phyloP scores from a whole-genome alignment of 2,329 filamentous ascomycete species.

The Ophiostoma tasmaniense region DNA sequence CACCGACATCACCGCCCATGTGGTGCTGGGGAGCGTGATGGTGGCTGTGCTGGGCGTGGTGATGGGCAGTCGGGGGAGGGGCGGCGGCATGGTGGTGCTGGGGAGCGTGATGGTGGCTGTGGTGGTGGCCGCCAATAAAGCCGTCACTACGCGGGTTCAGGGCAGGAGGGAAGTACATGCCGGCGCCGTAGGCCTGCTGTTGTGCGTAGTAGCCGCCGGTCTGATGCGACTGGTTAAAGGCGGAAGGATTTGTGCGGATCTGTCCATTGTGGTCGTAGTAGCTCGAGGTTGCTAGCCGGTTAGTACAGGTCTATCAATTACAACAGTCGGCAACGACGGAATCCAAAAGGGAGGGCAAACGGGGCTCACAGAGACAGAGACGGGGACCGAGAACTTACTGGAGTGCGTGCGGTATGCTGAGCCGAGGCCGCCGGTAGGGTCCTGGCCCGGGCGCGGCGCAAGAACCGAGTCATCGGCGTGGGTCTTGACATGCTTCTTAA shows the following conservation, averaged over 20 bases:
- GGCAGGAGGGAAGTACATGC: constrained; percentile 61
- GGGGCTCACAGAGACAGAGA: not conserved
- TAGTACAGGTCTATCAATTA: not conserved
- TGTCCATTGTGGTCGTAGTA: constrained; percentile 60
- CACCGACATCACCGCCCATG: constrained; percentile 3
- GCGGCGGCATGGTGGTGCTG: constrained; percentile 2
- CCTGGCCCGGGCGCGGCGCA: constrained; percentile 40
- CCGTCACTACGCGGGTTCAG: constrained; percentile 46
- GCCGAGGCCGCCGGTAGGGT: constrained; percentile 42
- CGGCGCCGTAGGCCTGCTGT: constrained; percentile 50
- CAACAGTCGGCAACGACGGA: not conserved
- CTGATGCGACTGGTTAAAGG: constrained; percentile 48
- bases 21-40: constrained; percentile 14
- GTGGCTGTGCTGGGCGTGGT: constrained; percentile 11
- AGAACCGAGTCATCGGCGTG: constrained; percentile 90
- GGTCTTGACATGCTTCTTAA: constrained; percentile 99
- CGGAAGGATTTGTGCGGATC: constrained; percentile 48
- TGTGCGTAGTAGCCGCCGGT: constrained; percentile 53
- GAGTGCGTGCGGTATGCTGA: constrained; percentile 43
- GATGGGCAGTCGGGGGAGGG: constrained; percentile 7
- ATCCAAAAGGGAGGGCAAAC: constrained; percentile 13
- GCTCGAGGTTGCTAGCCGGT: constrained; percentile 39
- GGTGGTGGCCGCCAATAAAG: constrained; percentile 42
- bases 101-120: constrained; percentile 31
- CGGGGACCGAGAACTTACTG: constrained; percentile 39